Percentiles rank a stretch among this genome's conserved stretches.
These are phyloP conservation scores for Cocos nucifera DNA, from an alignment of 176 grass and related monocot genomes.

Conservation along the genomic window DNA sequence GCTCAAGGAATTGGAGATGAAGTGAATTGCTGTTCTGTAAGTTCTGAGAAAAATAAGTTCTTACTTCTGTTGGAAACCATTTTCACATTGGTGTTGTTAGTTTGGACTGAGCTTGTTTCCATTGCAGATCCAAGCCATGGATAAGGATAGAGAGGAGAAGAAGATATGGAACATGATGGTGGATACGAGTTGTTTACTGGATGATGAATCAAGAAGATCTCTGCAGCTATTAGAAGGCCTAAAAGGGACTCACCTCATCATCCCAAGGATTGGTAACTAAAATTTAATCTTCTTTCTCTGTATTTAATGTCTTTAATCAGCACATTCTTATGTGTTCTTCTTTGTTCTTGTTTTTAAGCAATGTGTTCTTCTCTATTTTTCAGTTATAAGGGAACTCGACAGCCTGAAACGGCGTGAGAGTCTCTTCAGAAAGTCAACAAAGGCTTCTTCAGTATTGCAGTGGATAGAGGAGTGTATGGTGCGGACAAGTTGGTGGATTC, in stretches of 20 bases:
- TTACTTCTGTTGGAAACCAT: too few relatives aligned
- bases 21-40: slow-evolving; percentile 26
- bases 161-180: slow-evolving; percentile 81
- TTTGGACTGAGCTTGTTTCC: not conserved
- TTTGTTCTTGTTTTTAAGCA: not conserved
- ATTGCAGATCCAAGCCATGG: slow-evolving; percentile 1
- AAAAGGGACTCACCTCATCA: slow-evolving; percentile 67
- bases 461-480: slow-evolving; percentile 89
- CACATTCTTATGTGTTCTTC: not conserved
- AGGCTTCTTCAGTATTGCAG: slow-evolving; percentile 56
- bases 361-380: not conserved
- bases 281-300: not conserved
- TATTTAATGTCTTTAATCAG: not conserved
- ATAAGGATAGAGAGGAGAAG: slow-evolving; percentile 27
- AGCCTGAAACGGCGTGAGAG: slow-evolving; percentile 64
- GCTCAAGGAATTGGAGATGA: slow-evolving; percentile 29
- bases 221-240: slow-evolving; percentile 64
- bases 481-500: slow-evolving; percentile 68
- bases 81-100: not conserved
- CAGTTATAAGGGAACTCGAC: slow-evolving; percentile 88
- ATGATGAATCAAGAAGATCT: slow-evolving; percentile 63
- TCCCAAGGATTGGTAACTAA: slow-evolving; percentile 70
- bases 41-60: slow-evolving; percentile 8
- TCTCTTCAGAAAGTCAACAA: slow-evolving; percentile 48
- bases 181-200: slow-evolving; percentile 59